Evolutionary conservation across 495 filamentous ascomycete species (phyloP), one percentile per base, ranked within the genome.

Genomic region (Rostrohypoxylon terebratum): DNA sequence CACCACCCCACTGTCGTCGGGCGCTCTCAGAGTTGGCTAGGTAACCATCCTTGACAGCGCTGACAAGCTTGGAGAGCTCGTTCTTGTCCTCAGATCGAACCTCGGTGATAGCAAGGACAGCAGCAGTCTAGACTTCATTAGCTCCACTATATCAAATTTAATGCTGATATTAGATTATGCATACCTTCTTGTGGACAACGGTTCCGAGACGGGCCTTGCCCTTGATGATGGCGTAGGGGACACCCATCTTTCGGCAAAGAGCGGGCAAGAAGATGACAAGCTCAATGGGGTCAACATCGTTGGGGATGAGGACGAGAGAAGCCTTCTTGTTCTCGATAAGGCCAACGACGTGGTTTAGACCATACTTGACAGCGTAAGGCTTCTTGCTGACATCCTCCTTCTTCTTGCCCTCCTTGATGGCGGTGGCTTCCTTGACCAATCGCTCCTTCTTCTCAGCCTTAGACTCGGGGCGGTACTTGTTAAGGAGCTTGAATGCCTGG

Each of bases 241-340:
- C 89, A 86, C 96, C 96, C 94, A 99, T 98, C 93, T 99, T 99
- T 84, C 93, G 91, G 92, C 96, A 99, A 77, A 99, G 90, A 81
- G 96, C 94, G 73, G 96, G 96, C 64, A 99, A 89, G 93, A 97
- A 99, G 85, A 98, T 91, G 82, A 99, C 96, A 77, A 99, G 84
- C 89, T 99, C 96, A 84, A 99, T 98, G 74, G 96, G 96, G 88
- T 99, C 96, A 79, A 99, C 96, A 82, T 99, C 96, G 86, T 99
- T 97, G 80, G 96, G 92, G 82, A 99, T 98, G 75, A 99, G 88
- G 80, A 99, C 96, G 74, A 99, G 87, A 63, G 91, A 89, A 68
- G 96, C 95, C 91, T 99, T 99, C 93, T 98, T 99, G 89, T 98
- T 98, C 91, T 99, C 96, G 81, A 99, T 94, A 74, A 99, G 89